These are phyloP conservation scores for Leccinellum rugosiceps DNA, from an alignment of 768 basidiomycete species.

Conservation along the genomic window DNA sequence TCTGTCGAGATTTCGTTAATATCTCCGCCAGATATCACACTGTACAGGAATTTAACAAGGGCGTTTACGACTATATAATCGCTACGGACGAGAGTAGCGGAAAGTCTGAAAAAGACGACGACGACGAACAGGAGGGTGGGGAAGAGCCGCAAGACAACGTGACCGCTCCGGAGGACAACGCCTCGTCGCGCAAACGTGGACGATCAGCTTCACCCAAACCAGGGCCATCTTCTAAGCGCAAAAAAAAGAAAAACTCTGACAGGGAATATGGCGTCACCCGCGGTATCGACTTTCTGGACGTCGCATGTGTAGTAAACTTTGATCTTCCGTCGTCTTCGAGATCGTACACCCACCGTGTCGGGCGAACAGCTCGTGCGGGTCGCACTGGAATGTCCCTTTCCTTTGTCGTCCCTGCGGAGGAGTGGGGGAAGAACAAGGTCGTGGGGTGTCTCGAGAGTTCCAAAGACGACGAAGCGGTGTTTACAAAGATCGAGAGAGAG, in stretches of 20 bases:
- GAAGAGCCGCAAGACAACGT: constrained; percentile 13
- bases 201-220: constrained; percentile 43
- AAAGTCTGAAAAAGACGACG: constrained; percentile 48
- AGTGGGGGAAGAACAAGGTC: constrained; percentile 73
- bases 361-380: constrained; percentile 94
- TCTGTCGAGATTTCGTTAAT: constrained; percentile 2
- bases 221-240: constrained; percentile 44
- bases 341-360: constrained; percentile 93
- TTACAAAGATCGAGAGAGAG: constrained; percentile 72
- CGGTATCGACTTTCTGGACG: constrained; percentile 95
- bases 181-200: constrained; percentile 53
- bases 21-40: constrained; percentile 71
- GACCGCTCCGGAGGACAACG: constrained; percentile 22
- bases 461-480: constrained; percentile 60
- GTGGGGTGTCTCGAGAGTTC: constrained; percentile 69
- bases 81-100: constrained; percentile 88
- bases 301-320: constrained; percentile 97
- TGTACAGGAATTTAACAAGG: constrained; percentile 98
- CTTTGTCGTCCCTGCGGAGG: constrained; percentile 69
- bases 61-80: constrained; percentile 97
- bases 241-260: constrained; percentile 49
- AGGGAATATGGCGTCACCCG: constrained; percentile 92
- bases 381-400: constrained; percentile 90
- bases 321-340: constrained; percentile 88
- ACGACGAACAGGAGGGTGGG: constrained; percentile 41